phyloP scores from a whole-genome alignment of 768 basidiomycete genomes.

The Lactarius deliciosus region DNA sequence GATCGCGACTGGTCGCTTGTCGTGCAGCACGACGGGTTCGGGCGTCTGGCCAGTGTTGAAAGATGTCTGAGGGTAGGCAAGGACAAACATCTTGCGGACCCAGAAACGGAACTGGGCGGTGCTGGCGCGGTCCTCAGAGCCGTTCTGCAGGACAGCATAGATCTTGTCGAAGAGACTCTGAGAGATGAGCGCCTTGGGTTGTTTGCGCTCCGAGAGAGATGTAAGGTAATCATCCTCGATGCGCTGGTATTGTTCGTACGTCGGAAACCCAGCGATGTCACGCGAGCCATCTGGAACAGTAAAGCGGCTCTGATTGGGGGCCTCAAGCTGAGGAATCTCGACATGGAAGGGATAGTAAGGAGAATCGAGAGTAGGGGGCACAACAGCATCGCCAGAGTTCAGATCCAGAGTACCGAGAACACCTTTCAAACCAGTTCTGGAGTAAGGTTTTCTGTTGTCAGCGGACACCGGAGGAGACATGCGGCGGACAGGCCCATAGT shows the following conservation, averaged over 20 bases:
- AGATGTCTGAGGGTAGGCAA: slow-evolving; percentile 29
- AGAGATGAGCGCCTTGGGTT: slow-evolving; percentile 30
- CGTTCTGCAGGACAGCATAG: slow-evolving; percentile 26
- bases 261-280: slow-evolving; percentile 27
- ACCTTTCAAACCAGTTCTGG: slow-evolving; percentile 24
- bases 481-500: slow-evolving; percentile 26
- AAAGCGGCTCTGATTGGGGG: slow-evolving; percentile 15
- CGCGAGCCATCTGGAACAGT: slow-evolving; percentile 8
- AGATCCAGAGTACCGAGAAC: slow-evolving; percentile 25
- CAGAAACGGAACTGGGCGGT: slow-evolving; percentile 31
- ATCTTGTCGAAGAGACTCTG: slow-evolving; percentile 28
- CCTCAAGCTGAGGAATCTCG: slow-evolving; percentile 22
- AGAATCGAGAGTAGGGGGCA: slow-evolving; percentile 16
- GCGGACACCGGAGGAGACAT: slow-evolving; percentile 19
- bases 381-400: slow-evolving; percentile 22
- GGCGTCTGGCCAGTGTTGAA: slow-evolving; percentile 10
- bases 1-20: slow-evolving; percentile 70
- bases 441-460: slow-evolving; percentile 25
- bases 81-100: slow-evolving; percentile 31
- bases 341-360: slow-evolving; percentile 26
- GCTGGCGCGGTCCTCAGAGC: slow-evolving; percentile 23
- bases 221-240: slow-evolving; percentile 28
- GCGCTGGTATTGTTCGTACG: slow-evolving; percentile 27
- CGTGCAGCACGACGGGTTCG: slow-evolving; percentile 60
- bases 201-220: slow-evolving; percentile 29